phyloP scores from a whole-genome alignment of 768 basidiomycete species.

The Psilocybe subaeruginosa region DNA sequence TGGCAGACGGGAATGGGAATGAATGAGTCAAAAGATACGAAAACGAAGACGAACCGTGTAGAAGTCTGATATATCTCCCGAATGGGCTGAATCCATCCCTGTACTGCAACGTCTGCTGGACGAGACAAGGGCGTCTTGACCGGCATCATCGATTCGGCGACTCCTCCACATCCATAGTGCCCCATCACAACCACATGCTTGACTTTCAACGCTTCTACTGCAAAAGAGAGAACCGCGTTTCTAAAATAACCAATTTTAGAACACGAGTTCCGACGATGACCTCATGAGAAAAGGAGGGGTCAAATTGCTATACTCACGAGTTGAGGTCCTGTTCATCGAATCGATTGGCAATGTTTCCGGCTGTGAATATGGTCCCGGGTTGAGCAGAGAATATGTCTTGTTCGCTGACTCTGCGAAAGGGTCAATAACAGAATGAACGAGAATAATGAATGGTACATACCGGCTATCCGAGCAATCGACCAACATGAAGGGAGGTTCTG shows the following conservation, averaged over 20 bases:
- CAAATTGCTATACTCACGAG: conserved; percentile 23
- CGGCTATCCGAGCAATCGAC: conserved; percentile 35
- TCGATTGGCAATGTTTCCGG: conserved; percentile 35
- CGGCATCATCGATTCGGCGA: conserved; percentile 29
- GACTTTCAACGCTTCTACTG: conserved; percentile 29
- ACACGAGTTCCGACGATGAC: background rate
- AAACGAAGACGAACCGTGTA: conserved; percentile 5
- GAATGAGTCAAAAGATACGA: too few relatives aligned
- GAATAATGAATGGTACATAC: conserved; percentile 3
- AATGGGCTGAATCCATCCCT: conserved; percentile 43
- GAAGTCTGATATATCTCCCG: conserved; percentile 36
- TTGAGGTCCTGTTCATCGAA: conserved; percentile 32
- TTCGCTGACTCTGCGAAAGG: conserved; percentile 28
- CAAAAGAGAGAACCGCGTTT: conserved; percentile 32
- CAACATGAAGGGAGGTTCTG: conserved; percentile 35
- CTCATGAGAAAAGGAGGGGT: background rate
- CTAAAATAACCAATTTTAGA: conserved; percentile 10
- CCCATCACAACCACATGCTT: conserved; percentile 34
- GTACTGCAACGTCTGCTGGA: conserved; percentile 34
- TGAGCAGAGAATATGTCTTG: conserved; percentile 31
- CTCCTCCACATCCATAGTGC: conserved; percentile 35
- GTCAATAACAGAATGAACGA: background rate
- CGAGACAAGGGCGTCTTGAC: background rate
- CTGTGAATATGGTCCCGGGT: conserved; percentile 35
- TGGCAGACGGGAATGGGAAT: background rate